phyloP scores from a whole-genome alignment of 352 stramenopile species.

The Phytopythium aichiense region DNA sequence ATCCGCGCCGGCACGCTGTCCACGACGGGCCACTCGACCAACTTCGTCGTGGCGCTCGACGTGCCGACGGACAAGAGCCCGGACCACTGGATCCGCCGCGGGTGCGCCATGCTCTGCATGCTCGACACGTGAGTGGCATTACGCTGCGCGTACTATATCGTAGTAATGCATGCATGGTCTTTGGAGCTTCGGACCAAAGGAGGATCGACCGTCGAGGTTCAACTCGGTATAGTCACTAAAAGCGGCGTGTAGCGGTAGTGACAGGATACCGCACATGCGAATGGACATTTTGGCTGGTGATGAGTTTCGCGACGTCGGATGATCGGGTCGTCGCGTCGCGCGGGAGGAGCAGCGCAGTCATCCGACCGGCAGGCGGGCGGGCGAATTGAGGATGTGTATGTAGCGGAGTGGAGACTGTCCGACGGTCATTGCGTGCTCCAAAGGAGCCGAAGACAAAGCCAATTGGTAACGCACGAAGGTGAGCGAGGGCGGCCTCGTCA shows the following conservation, averaged over 20 bases:
- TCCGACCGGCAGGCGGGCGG: neutral
- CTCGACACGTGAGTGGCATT: conserved; percentile 76
- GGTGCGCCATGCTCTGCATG: conserved; percentile 93
- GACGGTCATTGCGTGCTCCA: neutral
- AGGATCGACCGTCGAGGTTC: neutral
- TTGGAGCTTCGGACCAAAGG: no score
- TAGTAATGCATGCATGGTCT: no score
- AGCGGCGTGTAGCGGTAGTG: neutral
- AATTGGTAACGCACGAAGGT: neutral
- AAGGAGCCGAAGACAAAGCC: neutral
- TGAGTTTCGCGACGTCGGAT: neutral
- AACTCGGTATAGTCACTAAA: neutral
- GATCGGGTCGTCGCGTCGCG: neutral
- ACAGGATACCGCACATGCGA: neutral
- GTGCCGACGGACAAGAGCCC: conserved; percentile 79
- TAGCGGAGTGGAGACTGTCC: neutral
- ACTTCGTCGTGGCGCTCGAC: conserved; percentile 89
- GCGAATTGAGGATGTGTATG: neutral
- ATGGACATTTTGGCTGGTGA: neutral
- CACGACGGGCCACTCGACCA: conserved; percentile 92
- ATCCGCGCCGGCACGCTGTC: conserved; percentile 88
- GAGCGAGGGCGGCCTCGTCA: neutral
- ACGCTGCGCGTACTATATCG: no score
- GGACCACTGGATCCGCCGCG: conserved; percentile 92
- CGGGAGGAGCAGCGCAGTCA: neutral